A percentile compares a stretch with the other conserved stretches of the same genome.
These are phyloP conservation scores for Venturia effusa DNA, from an alignment of 2,329 filamentous ascomycete genomes.

Conservation along the genomic window DNA sequence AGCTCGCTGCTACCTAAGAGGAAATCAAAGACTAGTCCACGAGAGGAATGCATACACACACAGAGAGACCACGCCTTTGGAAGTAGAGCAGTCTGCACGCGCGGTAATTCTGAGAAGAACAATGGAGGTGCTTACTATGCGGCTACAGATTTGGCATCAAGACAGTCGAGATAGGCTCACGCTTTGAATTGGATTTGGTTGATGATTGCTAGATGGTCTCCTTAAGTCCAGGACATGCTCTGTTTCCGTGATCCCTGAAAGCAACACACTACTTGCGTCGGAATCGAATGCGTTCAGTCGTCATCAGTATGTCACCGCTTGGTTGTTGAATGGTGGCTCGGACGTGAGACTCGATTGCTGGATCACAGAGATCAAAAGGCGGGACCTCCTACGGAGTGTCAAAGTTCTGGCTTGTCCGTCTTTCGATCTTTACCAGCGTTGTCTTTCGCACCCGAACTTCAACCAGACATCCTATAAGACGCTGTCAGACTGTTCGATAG, in stretches of 20 bases:
- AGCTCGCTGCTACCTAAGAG: conserved; percentile 41
- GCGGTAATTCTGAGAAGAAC: neutral
- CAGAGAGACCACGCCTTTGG: conserved; percentile 36
- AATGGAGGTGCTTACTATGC: neutral
- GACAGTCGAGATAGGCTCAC: conserved; percentile 14
- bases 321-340: neutral
- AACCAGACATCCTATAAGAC: neutral
- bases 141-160: conserved; percentile 1
- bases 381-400: conserved; percentile 91
- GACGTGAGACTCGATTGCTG: conserved; percentile 9
- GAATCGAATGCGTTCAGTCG: neutral
- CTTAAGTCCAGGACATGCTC: neutral
- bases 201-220: conserved; percentile 7
- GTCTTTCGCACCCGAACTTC: neutral
- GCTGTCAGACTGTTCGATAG: conserved; percentile 7
- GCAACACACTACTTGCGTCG: conserved; percentile 3
- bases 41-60: conserved; percentile 73
- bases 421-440: conserved; percentile 2
- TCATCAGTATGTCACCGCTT: neutral
- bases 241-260: neutral
- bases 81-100: neutral
- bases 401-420: conserved; percentile 85
- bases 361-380: conserved; percentile 24
- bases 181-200: conserved; percentile 14
- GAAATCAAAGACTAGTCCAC: conserved; percentile 92